These are phyloP conservation scores for Sclerotinia glacialis DNA, from an alignment of 2,329 filamentous ascomycete species.

Conservation along the genomic window DNA sequence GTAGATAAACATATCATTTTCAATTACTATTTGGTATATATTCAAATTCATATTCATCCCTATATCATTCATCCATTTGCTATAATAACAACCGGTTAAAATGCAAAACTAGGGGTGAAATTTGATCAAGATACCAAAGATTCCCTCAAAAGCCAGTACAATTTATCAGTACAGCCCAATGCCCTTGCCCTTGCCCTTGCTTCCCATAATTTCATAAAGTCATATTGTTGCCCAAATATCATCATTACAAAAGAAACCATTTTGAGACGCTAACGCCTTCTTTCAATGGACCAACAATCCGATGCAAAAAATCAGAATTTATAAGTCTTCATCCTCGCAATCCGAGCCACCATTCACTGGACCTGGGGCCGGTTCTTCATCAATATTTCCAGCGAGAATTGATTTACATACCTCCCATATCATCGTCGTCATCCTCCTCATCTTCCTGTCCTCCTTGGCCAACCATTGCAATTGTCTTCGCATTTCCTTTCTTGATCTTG, in stretches of 20 bases:
- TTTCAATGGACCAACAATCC: not conserved
- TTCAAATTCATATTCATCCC: not conserved
- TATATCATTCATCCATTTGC: not conserved
- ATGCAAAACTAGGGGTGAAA: not conserved
- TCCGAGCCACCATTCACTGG: not conserved
- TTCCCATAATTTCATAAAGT: conserved; percentile 9
- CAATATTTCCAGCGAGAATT: not conserved
- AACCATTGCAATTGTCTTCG: conserved; percentile 47
- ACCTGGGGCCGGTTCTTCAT: not conserved
- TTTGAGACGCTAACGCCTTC: conserved; percentile 12
- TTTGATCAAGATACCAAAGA: conserved; percentile 4
- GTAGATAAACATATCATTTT: not conserved
- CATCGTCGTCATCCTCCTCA: conserved; percentile 32
- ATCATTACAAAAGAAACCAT: conserved; percentile 11
- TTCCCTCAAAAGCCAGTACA: not conserved
- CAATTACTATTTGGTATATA: not conserved
- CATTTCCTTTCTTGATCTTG: conserved; percentile 82
- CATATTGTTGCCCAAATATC: not conserved
- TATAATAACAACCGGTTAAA: conserved; percentile 7
- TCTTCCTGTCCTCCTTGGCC: conserved; percentile 38
- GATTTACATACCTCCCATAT: conserved; percentile 26
- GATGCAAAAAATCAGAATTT: not conserved
- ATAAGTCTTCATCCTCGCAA: not conserved
- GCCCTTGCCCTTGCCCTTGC: not conserved
- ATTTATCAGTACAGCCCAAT: not conserved